Conservation (phyloP, 192 early-diverging fungal genomes). For the Spinellus fusiger region DNA sequence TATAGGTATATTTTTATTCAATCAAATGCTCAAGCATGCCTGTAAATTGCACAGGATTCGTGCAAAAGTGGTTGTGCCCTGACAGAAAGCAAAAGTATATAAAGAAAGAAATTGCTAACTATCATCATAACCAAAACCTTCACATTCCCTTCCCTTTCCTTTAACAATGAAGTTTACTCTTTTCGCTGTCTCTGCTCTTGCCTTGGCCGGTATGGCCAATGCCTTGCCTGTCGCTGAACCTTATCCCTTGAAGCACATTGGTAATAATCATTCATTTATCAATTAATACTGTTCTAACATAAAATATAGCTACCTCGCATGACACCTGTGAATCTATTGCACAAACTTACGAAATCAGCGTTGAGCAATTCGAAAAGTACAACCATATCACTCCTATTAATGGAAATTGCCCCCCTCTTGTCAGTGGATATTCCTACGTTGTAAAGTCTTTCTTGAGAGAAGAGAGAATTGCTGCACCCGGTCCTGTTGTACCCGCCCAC, state of each 20-base stretch:
- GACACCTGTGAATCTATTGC: constrained; percentile 15
- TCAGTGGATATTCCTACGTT: constrained; percentile 12
- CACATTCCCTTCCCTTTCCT: constrained; percentile 12
- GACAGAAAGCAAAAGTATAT: too few species aligned
- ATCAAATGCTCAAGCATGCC: too few species aligned
- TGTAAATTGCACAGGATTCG: too few species aligned
- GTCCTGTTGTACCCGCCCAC: background rate
- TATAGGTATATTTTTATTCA: too few species aligned
- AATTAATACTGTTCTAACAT: background rate
- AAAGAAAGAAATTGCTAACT: too few species aligned
- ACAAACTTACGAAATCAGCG: background rate
- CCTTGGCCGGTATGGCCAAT: constrained; percentile 6
- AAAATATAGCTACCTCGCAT: background rate
- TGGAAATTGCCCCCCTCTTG: constrained; percentile 7
- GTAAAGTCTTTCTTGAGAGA: constrained; percentile 6
- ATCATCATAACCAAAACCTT: background rate
- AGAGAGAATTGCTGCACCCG: constrained; percentile 12
- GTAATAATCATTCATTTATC: background rate
- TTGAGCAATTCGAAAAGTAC: constrained; percentile 1
- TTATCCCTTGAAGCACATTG: constrained; percentile 5
- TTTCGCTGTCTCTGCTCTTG: constrained; percentile 18
- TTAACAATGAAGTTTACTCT: constrained; percentile 30
- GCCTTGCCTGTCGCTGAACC: constrained; percentile 2
- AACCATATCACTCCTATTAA: background rate
- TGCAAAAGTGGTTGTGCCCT: too few species aligned